These are phyloP conservation scores for Saccharomycopsis fermentans DNA, from an alignment of 805 yeast genomes.

Conservation along the genomic window DNA sequence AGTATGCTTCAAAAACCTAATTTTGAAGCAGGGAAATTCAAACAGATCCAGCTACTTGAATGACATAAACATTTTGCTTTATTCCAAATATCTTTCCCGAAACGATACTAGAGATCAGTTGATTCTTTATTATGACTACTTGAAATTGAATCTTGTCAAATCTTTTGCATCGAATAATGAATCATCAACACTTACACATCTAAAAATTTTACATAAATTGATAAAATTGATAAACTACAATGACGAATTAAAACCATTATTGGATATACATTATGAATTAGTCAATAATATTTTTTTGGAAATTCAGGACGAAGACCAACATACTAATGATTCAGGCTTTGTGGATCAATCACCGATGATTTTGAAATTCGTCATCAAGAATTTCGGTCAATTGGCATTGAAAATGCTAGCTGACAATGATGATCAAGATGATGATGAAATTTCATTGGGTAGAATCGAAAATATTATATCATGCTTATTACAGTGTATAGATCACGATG, in stretches of 20 bases:
- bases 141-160: slow-evolving; percentile 4
- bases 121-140: slow-evolving; percentile 25
- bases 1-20: slow-evolving; percentile 29
- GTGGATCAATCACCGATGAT: slow-evolving; percentile 2
- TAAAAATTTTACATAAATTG: slow-evolving; percentile 8
- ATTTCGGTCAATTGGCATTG: slow-evolving; percentile 20
- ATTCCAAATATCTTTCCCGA: slow-evolving; percentile 43
- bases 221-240: slow-evolving; percentile 6
- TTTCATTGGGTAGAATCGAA: slow-evolving; percentile 34
- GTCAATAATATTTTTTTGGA: neutral
- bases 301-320: neutral
- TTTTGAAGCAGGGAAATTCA: slow-evolving; percentile 22
- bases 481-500: slow-evolving; percentile 34
- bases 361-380: slow-evolving; percentile 20
- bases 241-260: slow-evolving; percentile 17
- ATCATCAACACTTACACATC: slow-evolving; percentile 1
- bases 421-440: slow-evolving; percentile 13
- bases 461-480: slow-evolving; percentile 40
- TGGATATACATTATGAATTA: slow-evolving; percentile 17
- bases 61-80: slow-evolving; percentile 39
- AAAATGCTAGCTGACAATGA: slow-evolving; percentile 17
- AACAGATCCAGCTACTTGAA: slow-evolving; percentile 50
- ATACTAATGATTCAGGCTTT: neutral
- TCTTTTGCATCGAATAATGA: neutral
- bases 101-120: slow-evolving; percentile 29